Evolutionary conservation across 371 early-diverging fungal species (phyloP).

Genomic region (Nematocida sp.): DNA sequence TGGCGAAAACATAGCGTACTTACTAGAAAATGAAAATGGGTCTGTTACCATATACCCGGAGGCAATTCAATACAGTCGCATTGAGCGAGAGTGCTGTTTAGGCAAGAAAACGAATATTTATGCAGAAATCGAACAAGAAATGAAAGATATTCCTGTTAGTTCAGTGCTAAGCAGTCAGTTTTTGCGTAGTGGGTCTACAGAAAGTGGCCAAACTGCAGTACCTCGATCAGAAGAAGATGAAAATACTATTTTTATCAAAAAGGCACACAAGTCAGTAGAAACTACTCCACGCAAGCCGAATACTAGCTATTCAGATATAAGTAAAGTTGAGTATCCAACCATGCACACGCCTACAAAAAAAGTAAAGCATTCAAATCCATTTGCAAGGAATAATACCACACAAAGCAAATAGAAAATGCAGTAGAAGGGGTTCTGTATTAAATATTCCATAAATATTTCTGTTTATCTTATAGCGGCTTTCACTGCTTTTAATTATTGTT

Average conservation of each 20-base stretch:
- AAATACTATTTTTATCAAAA: background rate
- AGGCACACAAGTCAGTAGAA: background rate
- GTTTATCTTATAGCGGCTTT: background rate
- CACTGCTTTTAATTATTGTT: too few relatives aligned
- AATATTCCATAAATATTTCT: background rate
- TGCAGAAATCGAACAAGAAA: slow-evolving; percentile 8
- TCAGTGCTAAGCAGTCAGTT: background rate
- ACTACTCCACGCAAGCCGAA: background rate
- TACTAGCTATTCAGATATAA: background rate
- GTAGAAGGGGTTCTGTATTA: background rate
- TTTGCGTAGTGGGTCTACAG: background rate
- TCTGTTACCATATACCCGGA: background rate
- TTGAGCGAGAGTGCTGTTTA: background rate
- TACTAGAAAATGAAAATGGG: background rate
- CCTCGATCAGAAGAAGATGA: background rate
- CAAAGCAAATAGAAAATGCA: background rate
- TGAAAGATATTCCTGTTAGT: background rate
- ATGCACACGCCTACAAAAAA: slow-evolving; percentile 46
- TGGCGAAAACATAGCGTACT: slow-evolving; percentile 3
- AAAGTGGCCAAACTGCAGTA: too few relatives aligned
- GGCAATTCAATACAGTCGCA: background rate
- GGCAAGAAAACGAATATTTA: background rate
- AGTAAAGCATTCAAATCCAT: slow-evolving; percentile 35
- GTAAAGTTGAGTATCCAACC: background rate
- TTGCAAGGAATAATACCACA: slow-evolving; percentile 19